Conservation (phyloP, 768 basidiomycete species). For the Cytidiella melzeri region DNA sequence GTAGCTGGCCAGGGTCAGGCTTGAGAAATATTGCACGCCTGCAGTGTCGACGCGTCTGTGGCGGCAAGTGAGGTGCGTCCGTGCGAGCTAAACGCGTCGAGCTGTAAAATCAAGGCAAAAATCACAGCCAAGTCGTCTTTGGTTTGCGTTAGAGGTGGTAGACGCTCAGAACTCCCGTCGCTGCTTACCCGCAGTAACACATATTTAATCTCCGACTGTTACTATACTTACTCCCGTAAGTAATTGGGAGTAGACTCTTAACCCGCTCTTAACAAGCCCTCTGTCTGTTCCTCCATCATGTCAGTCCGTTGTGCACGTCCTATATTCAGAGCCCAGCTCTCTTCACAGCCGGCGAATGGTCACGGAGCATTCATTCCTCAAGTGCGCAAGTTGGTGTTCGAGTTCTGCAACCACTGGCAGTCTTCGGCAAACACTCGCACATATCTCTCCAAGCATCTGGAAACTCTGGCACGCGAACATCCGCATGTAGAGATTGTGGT, state of each 20-base stretch:
- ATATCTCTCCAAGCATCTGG: conserved; percentile 59
- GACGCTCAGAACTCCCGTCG: background rate
- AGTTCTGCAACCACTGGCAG: conserved; percentile 81
- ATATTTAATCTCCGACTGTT: conserved; percentile 25
- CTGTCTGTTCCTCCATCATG: conserved; percentile 22
- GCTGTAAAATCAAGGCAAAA: conserved; percentile 17
- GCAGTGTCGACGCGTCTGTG: conserved; percentile 28
- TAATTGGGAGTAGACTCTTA: background rate
- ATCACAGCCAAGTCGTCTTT: conserved; percentile 15
- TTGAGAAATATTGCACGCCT: conserved; percentile 8
- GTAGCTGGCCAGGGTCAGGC: background rate
- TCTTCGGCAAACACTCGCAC: conserved; percentile 67
- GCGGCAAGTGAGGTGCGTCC: conserved; percentile 16
- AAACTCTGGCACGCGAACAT: conserved; percentile 59
- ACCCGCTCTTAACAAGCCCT: background rate
- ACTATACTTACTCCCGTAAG: conserved; percentile 1
- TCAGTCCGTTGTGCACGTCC: conserved; percentile 29
- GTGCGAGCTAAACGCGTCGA: conserved; percentile 22
- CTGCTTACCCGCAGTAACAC: background rate
- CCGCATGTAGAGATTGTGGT: conserved; percentile 86
- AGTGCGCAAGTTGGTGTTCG: conserved; percentile 82
- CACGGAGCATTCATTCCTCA: conserved; percentile 69
- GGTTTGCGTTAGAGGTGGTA: conserved; percentile 6
- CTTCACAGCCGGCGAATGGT: conserved; percentile 67
- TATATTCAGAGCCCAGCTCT: conserved; percentile 40